Evolutionary conservation across 2,329 filamentous ascomycete species (phyloP), one percentile per base, ranked within the genome.

Genomic region (Aspergillus jensenii): DNA sequence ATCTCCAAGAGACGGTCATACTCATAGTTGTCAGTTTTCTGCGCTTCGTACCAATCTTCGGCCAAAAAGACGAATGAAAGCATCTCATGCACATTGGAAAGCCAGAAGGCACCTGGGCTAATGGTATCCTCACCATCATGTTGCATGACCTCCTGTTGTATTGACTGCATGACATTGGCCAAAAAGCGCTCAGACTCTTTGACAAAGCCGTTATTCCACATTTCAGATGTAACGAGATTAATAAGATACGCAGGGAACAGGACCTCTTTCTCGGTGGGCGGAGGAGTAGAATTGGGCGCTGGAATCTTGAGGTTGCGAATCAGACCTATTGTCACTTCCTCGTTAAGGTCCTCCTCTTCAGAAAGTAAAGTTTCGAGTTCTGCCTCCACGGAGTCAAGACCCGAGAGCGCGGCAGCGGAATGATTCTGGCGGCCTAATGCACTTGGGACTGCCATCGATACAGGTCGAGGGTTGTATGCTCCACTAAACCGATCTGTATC

Each of bases 141-240:
- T 72, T 96, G 90, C 95, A 99, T 98, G 56, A 99, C 95, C 75
- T 99, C 95, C 75, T 98, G 93, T 75, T 99, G 95, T 70, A 99
- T 98, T 7, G 93, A 96, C 78, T 98, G 95, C 95, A 99, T 99
- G 64, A 99, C 95, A 70, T 98, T 99, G 71, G 95, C 95, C 62
- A 99, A 83, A 85, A 99, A 99, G 55, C 93, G 90, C 78, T 99
- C 95, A 4, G 95, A 98, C 78, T 99, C 95, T 81, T 99, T 99
- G 68, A 99, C 95, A 72, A 97, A 99, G 47, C 95, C 95, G 69
- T 99, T 99, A 81, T 99, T 99, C 95, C 95, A 99, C 95, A 99
- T 99, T 80, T 99, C 95, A 15, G 93, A 98, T 12, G 95, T 99
- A 63, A 99, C 95, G 60, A 99, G 84, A 77, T 99, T 99, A 82